These are phyloP conservation scores for Sporothrix pallida DNA, from an alignment of 2,329 filamentous ascomycete genomes.

Conservation along the genomic window DNA sequence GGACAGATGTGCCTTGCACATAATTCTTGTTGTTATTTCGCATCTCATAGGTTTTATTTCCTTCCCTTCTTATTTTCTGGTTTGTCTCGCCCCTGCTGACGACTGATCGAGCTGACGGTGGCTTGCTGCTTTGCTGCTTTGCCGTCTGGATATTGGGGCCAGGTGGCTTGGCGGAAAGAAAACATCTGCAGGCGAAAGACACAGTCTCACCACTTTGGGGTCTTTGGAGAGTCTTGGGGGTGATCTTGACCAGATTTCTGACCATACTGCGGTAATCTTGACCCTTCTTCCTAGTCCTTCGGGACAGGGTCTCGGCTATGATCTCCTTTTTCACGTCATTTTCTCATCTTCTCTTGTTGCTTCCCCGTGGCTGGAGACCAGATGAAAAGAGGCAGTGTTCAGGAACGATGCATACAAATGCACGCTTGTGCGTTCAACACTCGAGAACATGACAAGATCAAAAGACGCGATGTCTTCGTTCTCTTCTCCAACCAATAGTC, in stretches of 20 bases:
- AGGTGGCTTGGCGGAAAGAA: not conserved
- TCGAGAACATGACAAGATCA: no score
- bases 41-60: not conserved
- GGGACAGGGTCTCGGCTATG: not conserved
- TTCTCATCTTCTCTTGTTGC: not conserved
- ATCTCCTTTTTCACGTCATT: not conserved
- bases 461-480: no score
- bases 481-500: not conserved
- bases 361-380: not conserved
- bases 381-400: not conserved
- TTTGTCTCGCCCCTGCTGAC: conserved; percentile 4
- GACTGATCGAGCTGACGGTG: not conserved
- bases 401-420: not conserved
- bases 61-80: no score
- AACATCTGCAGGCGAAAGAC: not conserved
- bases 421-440: no score
- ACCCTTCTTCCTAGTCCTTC: no score
- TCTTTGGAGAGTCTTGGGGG: no score
- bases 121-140: not conserved
- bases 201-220: not conserved
- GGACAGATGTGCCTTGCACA: not conserved
- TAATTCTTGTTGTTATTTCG: not conserved
- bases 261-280: no score
- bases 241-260: no score
- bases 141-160: not conserved